A percentile compares a stretch with the other conserved stretches of the same genome.
Evolutionary conservation across 352 stramenopile species (phyloP).

Genomic region (Phytophthora aleatoria): DNA sequence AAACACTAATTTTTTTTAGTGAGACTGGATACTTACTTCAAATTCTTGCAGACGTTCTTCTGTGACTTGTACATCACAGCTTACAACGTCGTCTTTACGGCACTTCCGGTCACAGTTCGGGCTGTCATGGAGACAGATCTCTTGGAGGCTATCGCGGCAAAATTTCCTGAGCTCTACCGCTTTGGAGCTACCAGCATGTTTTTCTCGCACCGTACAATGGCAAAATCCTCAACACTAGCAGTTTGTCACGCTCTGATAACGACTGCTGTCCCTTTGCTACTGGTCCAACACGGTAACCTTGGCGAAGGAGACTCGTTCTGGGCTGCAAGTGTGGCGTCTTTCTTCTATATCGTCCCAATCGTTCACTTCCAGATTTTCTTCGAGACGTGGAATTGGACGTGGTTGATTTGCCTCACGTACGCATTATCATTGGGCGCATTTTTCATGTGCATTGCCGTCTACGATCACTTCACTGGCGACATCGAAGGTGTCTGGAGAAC

Average conservation of each 20-base stretch:
- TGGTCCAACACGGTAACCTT: conserved; percentile 49
- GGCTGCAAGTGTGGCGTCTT: conserved; percentile 90
- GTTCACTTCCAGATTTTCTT: conserved; percentile 89
- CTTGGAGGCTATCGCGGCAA: conserved; percentile 57
- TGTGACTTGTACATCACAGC: conserved; percentile 86
- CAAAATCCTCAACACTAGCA: conserved; percentile 45
- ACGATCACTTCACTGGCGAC: conserved; percentile 53
- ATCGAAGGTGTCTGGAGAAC: conserved; percentile 57
- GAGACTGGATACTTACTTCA: not conserved
- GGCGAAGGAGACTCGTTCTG: conserved; percentile 77
- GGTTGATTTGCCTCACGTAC: conserved; percentile 47
- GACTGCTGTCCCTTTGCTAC: conserved; percentile 56
- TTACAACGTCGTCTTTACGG: conserved; percentile 96
- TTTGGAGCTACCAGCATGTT: conserved; percentile 63
- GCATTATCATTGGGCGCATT: conserved; percentile 55
- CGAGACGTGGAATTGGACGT: conserved; percentile 85
- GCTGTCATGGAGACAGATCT: conserved; percentile 83
- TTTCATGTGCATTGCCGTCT: conserved; percentile 50
- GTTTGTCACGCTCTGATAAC: conserved; percentile 66
- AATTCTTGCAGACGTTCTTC: conserved; percentile 63
- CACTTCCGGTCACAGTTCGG: conserved; percentile 86
- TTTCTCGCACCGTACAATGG: conserved; percentile 59
- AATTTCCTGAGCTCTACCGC: conserved; percentile 79
- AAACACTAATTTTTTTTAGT: not conserved
- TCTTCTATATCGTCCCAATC: conserved; percentile 93